Base-by-base conservation (phyloP, 2,329 filamentous ascomycete genomes). In the Fusarium praegraminearum region DNA sequence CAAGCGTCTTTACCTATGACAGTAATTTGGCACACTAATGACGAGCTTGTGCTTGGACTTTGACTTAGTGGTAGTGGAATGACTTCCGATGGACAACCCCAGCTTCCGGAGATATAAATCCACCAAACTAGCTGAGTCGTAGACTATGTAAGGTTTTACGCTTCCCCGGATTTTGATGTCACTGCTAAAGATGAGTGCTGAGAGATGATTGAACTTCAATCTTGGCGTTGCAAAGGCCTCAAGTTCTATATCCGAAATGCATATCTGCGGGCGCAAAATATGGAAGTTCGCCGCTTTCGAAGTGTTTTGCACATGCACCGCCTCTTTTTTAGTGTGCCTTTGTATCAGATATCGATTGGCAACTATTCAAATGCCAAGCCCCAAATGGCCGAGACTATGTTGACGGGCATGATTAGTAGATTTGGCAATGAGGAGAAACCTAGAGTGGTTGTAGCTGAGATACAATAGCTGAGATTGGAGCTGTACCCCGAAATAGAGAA, bases 61-160 rank as follows among this genome's bases (percentile, higher is more conserved):
- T 4, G 32, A 8, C 7, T 35, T 0, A 15, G 11, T 28, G 5
- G 10, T 26, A 4, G 33, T 20, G 18, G 1, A 7, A 11, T 24
- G 2, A 3, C 5, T 1, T 7, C 12, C 6, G 8, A 7, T 16
- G 6, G 10, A 5, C 3, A n/a, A 50, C 22, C 18, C 18, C 22
- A 20, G 18, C 2, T 38, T 51, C 12, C 12, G 3, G 3, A 15
- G 4, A 4, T n/a, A n/a, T 20, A 5, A 9, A 50, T 15, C 22
- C 8, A 8, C 11, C 7, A 11, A 13, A 20, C 11, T 2, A 38
- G 9, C 5, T 7, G n/a, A 16, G 11, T 5, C 16, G 7, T 11
- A 0, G 18, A 36, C 6, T 8, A n/a, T 5, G 20, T 7, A 12
- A 26, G 20, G 2, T 2, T 36, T 8, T 10, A 50, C 8, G 22